Conservation (phyloP, 83 land plant species). For the Isoetes engelmannii region DNA sequence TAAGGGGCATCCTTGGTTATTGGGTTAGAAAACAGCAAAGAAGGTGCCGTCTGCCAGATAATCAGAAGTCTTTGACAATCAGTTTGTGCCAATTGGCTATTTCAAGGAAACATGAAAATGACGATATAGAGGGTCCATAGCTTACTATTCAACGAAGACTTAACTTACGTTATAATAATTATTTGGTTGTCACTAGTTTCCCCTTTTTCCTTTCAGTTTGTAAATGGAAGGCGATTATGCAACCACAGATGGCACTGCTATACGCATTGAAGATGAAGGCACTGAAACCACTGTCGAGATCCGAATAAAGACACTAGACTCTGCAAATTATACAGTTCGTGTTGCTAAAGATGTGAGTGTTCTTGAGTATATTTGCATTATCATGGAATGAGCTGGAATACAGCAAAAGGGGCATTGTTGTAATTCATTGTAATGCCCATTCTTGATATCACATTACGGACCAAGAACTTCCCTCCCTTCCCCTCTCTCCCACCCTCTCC, state of each 20-base stretch:
- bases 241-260: not conserved
- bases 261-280: not conserved
- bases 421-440: not conserved
- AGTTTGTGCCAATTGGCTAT: too few relatives aligned
- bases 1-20: too few relatives aligned
- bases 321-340: conserved; percentile 4
- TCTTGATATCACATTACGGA: not conserved
- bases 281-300: not conserved
- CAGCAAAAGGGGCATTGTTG: too few relatives aligned
- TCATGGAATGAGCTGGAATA: not conserved
- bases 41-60: too few relatives aligned
- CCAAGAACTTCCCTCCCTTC: too few relatives aligned
- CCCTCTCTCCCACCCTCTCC: too few relatives aligned
- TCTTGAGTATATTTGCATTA: not conserved
- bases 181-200: not conserved
- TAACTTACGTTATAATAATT: too few relatives aligned
- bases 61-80: too few relatives aligned
- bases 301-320: not conserved
- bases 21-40: too few relatives aligned
- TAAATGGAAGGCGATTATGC: not conserved
- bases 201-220: not conserved
- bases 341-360: conserved; percentile 4
- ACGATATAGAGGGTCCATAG: too few relatives aligned
- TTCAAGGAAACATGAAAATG: too few relatives aligned
- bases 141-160: too few relatives aligned